Conservation (phyloP, 441 rosid species). For the Flueggea neowawraea region DNA sequence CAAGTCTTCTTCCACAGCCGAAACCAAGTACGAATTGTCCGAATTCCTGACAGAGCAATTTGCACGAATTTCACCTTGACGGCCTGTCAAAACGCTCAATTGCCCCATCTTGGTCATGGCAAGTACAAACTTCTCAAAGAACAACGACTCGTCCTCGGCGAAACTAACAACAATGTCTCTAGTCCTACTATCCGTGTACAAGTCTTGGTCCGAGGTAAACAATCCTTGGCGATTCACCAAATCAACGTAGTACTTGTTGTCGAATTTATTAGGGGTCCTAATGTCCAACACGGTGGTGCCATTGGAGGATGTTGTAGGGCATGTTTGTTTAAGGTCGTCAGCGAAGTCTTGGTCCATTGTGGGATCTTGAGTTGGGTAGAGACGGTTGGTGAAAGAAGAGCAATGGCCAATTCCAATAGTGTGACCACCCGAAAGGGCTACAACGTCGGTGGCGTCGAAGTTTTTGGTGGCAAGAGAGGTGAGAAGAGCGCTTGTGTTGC, state of each 20-base stretch:
- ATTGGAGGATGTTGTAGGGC: slow-evolving; percentile 39
- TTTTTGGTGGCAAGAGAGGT: slow-evolving; percentile 33
- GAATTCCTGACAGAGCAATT: slow-evolving; percentile 65
- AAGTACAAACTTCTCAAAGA: slow-evolving; percentile 53
- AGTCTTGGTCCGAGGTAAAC: slow-evolving; percentile 81
- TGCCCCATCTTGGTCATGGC: slow-evolving; percentile 82
- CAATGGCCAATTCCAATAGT: slow-evolving; percentile 75
- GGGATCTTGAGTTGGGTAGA: slow-evolving; percentile 68
- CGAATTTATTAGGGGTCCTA: slow-evolving; percentile 61
- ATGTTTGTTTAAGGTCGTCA: slow-evolving; percentile 37
- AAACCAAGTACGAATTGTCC: slow-evolving; percentile 26
- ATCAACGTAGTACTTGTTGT: slow-evolving; percentile 73
- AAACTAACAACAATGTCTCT: slow-evolving; percentile 56
- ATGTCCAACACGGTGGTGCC: slow-evolving; percentile 52
- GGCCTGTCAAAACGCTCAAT: slow-evolving; percentile 53
- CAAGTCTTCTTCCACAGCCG: slow-evolving; percentile 44
- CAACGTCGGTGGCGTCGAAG: slow-evolving; percentile 50
- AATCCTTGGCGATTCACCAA: slow-evolving; percentile 77
- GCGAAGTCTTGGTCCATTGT: slow-evolving; percentile 61
- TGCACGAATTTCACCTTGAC: slow-evolving; percentile 61
- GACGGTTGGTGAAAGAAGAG: slow-evolving; percentile 43
- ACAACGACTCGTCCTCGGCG: slow-evolving; percentile 47
- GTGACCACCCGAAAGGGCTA: slow-evolving; percentile 71
- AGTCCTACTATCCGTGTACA: slow-evolving; percentile 56
- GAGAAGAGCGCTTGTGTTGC: slow-evolving; percentile 37